Evolutionary conservation across 441 rosid species (phyloP).

Genomic region (Gossypium aridum): DNA sequence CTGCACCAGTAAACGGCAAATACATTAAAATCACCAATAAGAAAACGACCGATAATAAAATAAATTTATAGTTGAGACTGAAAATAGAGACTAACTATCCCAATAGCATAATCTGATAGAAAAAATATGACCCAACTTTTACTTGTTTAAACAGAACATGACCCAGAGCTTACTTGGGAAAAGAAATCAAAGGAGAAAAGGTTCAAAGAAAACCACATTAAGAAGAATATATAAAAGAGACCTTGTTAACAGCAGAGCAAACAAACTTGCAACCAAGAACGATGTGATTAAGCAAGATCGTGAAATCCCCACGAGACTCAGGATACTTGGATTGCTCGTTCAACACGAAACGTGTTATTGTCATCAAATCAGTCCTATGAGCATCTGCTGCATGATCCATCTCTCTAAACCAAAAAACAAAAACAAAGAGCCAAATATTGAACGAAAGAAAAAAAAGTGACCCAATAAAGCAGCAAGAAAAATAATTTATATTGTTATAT

Average conservation of each 20-base stretch:
- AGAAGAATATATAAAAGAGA: constrained; percentile 10
- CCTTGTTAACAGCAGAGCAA: constrained; percentile 93
- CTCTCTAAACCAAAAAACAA: neutral
- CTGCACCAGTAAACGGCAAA: constrained; percentile 30
- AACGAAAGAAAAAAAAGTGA: neutral
- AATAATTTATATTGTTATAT: neutral
- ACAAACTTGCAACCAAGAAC: constrained; percentile 99
- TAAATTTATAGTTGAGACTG: neutral
- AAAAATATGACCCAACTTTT: neutral
- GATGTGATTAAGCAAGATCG: constrained; percentile 88
- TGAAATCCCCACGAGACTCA: constrained; percentile 95
- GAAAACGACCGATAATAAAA: neutral
- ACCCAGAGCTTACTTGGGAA: neutral
- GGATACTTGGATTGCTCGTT: constrained; percentile 86
- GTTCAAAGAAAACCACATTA: too few relatives aligned
- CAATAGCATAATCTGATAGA: too few relatives aligned
- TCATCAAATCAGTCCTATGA: constrained; percentile 89
- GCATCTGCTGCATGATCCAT: constrained; percentile 95
- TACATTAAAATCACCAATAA: neutral
- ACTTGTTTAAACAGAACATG: neutral
- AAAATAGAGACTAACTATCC: neutral
- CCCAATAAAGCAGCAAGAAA: neutral
- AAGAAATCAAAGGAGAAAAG: neutral
- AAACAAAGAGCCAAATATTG: neutral
- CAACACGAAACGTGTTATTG: constrained; percentile 79